Conservation (phyloP, 1,284 basidiomycete genomes). For the Heterobasidion irregulare region DNA sequence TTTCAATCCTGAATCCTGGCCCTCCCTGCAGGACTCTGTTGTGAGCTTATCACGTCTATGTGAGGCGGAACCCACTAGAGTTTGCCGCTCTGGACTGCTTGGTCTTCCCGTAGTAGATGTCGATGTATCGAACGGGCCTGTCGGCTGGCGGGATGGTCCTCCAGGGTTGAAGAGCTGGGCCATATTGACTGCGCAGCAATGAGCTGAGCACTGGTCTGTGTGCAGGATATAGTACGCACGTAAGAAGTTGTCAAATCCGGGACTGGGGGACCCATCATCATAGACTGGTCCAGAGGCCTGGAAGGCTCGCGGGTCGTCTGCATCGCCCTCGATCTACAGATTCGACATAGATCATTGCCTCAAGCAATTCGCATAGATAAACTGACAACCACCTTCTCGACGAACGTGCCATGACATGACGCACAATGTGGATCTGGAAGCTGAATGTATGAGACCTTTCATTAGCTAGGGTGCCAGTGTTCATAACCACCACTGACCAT, state of each 20-base stretch:
- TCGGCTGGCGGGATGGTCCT: neutral
- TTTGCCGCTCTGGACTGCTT: neutral
- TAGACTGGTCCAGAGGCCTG: conserved; percentile 24
- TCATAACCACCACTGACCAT: conserved; percentile 43
- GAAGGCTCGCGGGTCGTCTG: conserved; percentile 67
- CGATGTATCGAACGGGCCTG: neutral
- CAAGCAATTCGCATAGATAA: neutral
- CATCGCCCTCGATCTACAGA: conserved; percentile 59
- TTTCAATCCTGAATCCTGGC: conserved; percentile 28
- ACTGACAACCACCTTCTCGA: conserved; percentile 53
- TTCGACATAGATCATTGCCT: conserved; percentile 3
- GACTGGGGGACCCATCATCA: conserved; percentile 23
- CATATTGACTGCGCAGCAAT: conserved; percentile 2
- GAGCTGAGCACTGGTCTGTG: neutral
- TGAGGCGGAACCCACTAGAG: neutral
- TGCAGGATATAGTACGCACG: conserved; percentile 22
- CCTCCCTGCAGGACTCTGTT: conserved; percentile 11
- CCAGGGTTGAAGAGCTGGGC: conserved; percentile 4
- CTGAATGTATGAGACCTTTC: conserved; percentile 25
- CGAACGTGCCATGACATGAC: conserved; percentile 63
- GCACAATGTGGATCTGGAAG: conserved; percentile 70
- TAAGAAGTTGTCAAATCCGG: conserved; percentile 38
- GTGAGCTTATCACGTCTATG: neutral
- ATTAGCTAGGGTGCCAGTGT: neutral
- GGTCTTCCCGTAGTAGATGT: conserved; percentile 1